phyloP scores from a whole-genome alignment of 2,329 filamentous ascomycete genomes.

The Pestalotiopsis sp. region DNA sequence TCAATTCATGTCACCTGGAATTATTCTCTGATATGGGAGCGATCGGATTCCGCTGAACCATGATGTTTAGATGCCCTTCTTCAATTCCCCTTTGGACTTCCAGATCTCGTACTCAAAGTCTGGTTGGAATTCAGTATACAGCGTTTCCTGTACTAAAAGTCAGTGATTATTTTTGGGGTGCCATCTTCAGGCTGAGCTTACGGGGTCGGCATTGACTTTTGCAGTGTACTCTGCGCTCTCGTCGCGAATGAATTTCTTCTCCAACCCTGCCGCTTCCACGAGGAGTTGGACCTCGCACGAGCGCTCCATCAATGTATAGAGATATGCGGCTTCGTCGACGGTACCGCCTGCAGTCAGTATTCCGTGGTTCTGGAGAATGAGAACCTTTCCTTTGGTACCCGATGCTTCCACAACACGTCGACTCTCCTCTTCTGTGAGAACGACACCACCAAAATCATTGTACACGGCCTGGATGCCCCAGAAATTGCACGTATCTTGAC shows the following conservation, averaged over 20 bases:
- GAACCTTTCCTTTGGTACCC: conserved; percentile 47
- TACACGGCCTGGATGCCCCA: conserved; percentile 61
- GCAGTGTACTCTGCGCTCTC: conserved; percentile 42
- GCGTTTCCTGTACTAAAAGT: conserved; percentile 25
- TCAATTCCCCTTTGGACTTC: conserved; percentile 27
- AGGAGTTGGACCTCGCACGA: conserved; percentile 37
- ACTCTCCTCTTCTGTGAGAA: conserved; percentile 58
- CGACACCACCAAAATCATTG: conserved; percentile 59
- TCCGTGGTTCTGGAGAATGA: conserved; percentile 64
- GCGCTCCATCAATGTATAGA: conserved; percentile 48
- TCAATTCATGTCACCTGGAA: too few relatives aligned
- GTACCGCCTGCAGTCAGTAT: conserved; percentile 61
- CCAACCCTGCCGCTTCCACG: conserved; percentile 29
- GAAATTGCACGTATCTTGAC: conserved; percentile 56
- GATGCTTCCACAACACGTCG: conserved; percentile 54
- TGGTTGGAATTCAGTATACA: conserved; percentile 38
- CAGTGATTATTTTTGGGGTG: conserved; percentile 16
- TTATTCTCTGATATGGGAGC: too few relatives aligned
- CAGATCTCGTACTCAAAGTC: conserved; percentile 37
- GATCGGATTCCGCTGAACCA: too few relatives aligned
- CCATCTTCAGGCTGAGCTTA: background rate
- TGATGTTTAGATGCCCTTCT: background rate
- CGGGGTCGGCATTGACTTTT: background rate
- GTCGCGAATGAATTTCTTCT: conserved; percentile 34
- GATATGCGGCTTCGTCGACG: conserved; percentile 64